Conservation (phyloP, 352 stramenopile genomes). For the Pythium rishiriense region DNA sequence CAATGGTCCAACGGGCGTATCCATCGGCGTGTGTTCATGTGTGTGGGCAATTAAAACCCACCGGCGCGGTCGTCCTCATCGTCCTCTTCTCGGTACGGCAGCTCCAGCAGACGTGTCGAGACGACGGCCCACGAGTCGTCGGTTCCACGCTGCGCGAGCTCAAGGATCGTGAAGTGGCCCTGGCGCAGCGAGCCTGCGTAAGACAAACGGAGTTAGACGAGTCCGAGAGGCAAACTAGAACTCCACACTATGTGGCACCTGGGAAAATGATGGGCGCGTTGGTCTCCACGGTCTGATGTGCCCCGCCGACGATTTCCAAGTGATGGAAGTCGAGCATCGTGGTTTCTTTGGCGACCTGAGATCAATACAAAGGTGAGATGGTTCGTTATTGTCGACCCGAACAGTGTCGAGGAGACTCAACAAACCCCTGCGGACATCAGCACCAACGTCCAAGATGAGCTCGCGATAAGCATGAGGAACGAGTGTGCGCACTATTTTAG, state of each 20-base stretch:
- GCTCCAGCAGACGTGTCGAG: slow-evolving; percentile 17
- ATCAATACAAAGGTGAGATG: too few species aligned
- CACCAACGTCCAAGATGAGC: not conserved
- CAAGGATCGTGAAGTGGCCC: slow-evolving; percentile 76
- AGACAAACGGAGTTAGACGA: not conserved
- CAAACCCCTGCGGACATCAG: too few species aligned
- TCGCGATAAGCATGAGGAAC: not conserved
- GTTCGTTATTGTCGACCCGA: too few species aligned
- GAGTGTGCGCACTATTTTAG: not conserved
- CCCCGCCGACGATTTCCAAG: slow-evolving; percentile 66
- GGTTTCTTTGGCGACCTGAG: slow-evolving; percentile 1
- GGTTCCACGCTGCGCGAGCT: slow-evolving; percentile 51
- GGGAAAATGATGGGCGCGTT: slow-evolving; percentile 59
- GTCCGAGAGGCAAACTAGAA: not conserved
- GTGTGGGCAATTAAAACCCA: not conserved
- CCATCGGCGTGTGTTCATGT: too few species aligned
- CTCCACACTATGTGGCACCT: slow-evolving; percentile 31
- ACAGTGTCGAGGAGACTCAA: too few species aligned
- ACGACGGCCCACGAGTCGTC: slow-evolving; percentile 57
- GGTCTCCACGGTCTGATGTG: slow-evolving; percentile 42
- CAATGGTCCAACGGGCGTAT: not conserved
- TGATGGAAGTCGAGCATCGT: slow-evolving; percentile 20
- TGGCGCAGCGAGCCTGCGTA: slow-evolving; percentile 54
- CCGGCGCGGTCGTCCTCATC: slow-evolving; percentile 2
- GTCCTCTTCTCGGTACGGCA: slow-evolving; percentile 19